These are phyloP conservation scores for Fraxinus sp. DNA, from an alignment of 305 asterid species.

Conservation along the genomic window DNA sequence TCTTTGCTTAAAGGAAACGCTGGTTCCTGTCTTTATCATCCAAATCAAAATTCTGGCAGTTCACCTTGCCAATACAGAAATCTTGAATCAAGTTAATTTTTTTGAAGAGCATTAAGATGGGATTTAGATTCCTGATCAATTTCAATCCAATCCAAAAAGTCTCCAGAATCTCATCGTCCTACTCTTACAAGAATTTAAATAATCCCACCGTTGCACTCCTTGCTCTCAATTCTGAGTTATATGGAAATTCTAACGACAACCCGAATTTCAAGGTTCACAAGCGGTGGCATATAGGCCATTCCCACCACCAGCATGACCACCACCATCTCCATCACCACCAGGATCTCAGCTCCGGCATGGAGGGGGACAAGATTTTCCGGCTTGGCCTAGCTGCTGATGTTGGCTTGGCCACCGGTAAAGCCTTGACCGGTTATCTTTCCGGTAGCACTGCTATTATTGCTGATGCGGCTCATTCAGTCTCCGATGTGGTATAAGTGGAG, in stretches of 20 bases:
- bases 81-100: neutral
- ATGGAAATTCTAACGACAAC: slow-evolving; percentile 38
- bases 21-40: slow-evolving; percentile 3
- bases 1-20: neutral
- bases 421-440: slow-evolving; percentile 72
- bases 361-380: slow-evolving; percentile 85
- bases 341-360: slow-evolving; percentile 49
- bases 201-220: slow-evolving; percentile 19
- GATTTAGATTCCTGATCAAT: slow-evolving; percentile 45
- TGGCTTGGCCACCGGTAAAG: slow-evolving; percentile 86
- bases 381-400: slow-evolving; percentile 87
- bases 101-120: slow-evolving; percentile 35
- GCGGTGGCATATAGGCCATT: slow-evolving; percentile 85
- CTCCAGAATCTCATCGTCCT: slow-evolving; percentile 28
- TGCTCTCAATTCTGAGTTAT: slow-evolving; percentile 24
- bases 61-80: neutral
- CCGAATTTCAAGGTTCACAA: slow-evolving; percentile 49
- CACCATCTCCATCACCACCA: slow-evolving; percentile 35
- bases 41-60: neutral
- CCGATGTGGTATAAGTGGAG: slow-evolving; percentile 74
- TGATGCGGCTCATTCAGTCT: slow-evolving; percentile 91
- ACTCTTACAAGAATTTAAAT: slow-evolving; percentile 12
- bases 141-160: slow-evolving; percentile 37
- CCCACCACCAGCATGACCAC: slow-evolving; percentile 50
- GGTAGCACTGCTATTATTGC: slow-evolving; percentile 98